A percentile compares a stretch with the other conserved stretches of the same genome.
phyloP scores from a whole-genome alignment of 2,329 filamentous ascomycete genomes.

The Penicillium sp. region DNA sequence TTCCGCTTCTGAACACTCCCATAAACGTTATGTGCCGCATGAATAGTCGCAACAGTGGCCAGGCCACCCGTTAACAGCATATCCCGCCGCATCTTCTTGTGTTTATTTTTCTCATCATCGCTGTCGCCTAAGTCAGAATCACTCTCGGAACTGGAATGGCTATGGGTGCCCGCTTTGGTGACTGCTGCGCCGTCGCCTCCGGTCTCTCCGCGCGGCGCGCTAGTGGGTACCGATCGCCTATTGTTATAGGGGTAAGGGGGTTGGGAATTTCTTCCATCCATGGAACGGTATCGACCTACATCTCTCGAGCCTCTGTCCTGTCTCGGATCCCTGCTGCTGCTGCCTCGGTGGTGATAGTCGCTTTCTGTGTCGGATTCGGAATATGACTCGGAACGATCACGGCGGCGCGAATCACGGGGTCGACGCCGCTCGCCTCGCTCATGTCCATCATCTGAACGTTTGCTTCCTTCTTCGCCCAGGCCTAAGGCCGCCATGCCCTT shows the following conservation, averaged over 20 bases:
- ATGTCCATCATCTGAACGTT: constrained; percentile 28
- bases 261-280: constrained; percentile 23
- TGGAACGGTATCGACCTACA: constrained; percentile 43
- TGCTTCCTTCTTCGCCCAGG: constrained; percentile 34
- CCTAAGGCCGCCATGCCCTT: constrained; percentile 49
- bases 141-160: constrained; percentile 32
- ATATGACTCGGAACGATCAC: constrained; percentile 43
- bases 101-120: constrained; percentile 62
- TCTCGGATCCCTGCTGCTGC: constrained; percentile 32
- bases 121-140: constrained; percentile 58
- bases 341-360: constrained; percentile 33
- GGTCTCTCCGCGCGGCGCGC: constrained; percentile 17
- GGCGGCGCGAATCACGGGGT: constrained; percentile 32
- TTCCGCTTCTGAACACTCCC: constrained; percentile 65
- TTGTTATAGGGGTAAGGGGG: constrained; percentile 9
- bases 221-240: constrained; percentile 17
- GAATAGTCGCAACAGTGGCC: constrained; percentile 68
- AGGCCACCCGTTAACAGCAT: constrained; percentile 66
- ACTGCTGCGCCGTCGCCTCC: constrained; percentile 11
- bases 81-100: constrained; percentile 67
- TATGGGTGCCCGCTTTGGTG: constrained; percentile 4
- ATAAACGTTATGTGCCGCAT: constrained; percentile 67
- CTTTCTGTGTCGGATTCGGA: constrained; percentile 35
- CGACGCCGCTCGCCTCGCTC: constrained; percentile 17
- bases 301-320: constrained; percentile 42